Conservation (phyloP, 345 rosid species). For the Aegle marmelos region DNA sequence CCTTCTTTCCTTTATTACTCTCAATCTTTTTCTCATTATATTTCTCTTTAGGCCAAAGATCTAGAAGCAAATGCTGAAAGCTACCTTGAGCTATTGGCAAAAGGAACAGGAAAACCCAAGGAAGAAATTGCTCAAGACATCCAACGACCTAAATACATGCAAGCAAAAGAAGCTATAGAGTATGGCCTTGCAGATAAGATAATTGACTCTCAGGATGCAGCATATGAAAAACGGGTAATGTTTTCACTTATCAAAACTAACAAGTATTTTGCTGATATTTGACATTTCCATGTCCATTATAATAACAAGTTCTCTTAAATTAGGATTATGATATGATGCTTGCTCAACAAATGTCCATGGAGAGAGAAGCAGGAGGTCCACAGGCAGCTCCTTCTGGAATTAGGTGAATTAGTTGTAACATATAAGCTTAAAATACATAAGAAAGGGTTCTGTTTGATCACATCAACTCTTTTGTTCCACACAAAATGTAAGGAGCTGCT, state of each 20-base stretch:
- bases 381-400: slow-evolving; percentile 54
- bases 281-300: neutral
- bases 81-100: slow-evolving; percentile 66
- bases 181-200: slow-evolving; percentile 90
- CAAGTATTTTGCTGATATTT: slow-evolving; percentile 11
- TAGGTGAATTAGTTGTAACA: slow-evolving; percentile 34
- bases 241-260: neutral
- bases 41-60: slow-evolving; percentile 61
- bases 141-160: slow-evolving; percentile 65
- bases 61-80: slow-evolving; percentile 66
- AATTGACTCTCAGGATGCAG: slow-evolving; percentile 47
- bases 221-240: slow-evolving; percentile 63
- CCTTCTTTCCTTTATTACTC: neutral
- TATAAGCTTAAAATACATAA: neutral
- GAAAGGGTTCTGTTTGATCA: neutral
- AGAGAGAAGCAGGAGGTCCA: slow-evolving; percentile 55
- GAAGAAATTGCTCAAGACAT: slow-evolving; percentile 74
- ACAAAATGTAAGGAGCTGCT: neutral
- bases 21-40: slow-evolving; percentile 1
- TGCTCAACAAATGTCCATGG: slow-evolving; percentile 63
- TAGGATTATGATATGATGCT: slow-evolving; percentile 73
- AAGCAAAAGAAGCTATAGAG: slow-evolving; percentile 69
- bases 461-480: neutral
- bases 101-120: slow-evolving; percentile 74
- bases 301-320: slow-evolving; percentile 5